A percentile compares a stretch with the other conserved stretches of the same genome.
Conservation (phyloP, 148 eudicot genomes). For the Spergularia bocconei region DNA sequence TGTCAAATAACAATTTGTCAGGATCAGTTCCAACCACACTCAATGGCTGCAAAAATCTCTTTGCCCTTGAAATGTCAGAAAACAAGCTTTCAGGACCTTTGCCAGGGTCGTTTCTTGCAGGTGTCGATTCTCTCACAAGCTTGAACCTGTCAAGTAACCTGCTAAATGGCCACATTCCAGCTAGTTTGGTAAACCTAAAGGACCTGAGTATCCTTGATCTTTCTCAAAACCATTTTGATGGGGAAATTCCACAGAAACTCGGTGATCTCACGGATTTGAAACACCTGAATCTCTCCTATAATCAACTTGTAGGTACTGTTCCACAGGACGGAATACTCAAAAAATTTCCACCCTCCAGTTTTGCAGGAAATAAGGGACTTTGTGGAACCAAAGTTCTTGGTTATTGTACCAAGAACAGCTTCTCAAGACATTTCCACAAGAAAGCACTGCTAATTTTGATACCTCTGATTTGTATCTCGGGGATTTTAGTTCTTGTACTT, state of each 20-base stretch:
- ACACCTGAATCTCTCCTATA: constrained; percentile 65
- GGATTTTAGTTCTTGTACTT: constrained; percentile 34
- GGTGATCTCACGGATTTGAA: constrained; percentile 39
- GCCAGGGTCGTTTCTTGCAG: constrained; percentile 33
- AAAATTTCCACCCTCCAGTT: constrained; percentile 41
- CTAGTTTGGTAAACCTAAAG: constrained; percentile 38
- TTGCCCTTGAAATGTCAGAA: constrained; percentile 57
- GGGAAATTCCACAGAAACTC: constrained; percentile 57
- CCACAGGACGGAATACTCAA: constrained; percentile 49
- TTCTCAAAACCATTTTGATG: constrained; percentile 57
- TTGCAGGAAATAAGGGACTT: constrained; percentile 64
- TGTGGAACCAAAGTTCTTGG: constrained; percentile 51
- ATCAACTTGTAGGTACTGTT: constrained; percentile 75
- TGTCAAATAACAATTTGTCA: constrained; percentile 69
- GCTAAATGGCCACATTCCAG: constrained; percentile 58
- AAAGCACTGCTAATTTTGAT: constrained; percentile 42
- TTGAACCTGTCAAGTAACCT: constrained; percentile 67
- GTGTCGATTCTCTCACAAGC: constrained; percentile 36
- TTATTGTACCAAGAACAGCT: constrained; percentile 35
- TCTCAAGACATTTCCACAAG: constrained; percentile 20
- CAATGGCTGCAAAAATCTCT: constrained; percentile 61
- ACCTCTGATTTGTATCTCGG: constrained; percentile 37
- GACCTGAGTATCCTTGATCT: constrained; percentile 55
- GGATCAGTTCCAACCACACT: constrained; percentile 59
- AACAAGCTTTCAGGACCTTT: constrained; percentile 57